phyloP scores from a whole-genome alignment of 148 eudicot species.

The Rhododendron vialii region DNA sequence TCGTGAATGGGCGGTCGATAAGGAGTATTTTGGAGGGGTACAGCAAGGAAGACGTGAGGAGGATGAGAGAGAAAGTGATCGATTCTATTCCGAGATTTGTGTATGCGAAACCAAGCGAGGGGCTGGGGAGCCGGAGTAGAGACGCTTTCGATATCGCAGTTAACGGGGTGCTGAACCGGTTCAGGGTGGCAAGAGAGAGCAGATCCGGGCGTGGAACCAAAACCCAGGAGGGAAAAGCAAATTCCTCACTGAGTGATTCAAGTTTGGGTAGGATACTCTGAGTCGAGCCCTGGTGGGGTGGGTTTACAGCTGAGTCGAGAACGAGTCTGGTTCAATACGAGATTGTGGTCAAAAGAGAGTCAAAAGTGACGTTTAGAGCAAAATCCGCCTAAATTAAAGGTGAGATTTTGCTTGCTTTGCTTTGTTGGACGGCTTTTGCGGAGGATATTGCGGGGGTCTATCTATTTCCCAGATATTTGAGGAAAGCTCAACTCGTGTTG shows the following conservation, averaged over 20 bases:
- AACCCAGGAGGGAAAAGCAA: background rate
- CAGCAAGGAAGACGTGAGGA: constrained; percentile 25
- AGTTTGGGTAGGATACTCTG: background rate
- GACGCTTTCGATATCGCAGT: constrained; percentile 17
- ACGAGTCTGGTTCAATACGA: background rate
- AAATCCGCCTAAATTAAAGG: background rate
- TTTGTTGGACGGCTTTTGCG: background rate
- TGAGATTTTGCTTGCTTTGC: background rate
- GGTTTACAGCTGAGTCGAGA: background rate
- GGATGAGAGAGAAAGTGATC: constrained; percentile 47
- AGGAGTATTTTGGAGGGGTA: constrained; percentile 30
- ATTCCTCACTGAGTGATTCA: background rate
- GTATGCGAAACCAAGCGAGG: constrained; percentile 13
- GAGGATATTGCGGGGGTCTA: background rate
- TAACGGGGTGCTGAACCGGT: constrained; percentile 43
- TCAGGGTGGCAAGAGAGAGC: constrained; percentile 21
- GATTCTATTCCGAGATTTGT: constrained; percentile 5
- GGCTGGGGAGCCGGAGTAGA: constrained; percentile 14
- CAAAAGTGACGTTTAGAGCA: background rate
- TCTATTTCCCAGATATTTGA: background rate
- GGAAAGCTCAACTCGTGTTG: background rate
- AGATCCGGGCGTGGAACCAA: background rate
- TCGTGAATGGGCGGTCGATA: constrained; percentile 34
- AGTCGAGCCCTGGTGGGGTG: background rate
- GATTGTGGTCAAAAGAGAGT: background rate